Base-by-base conservation (phyloP, 2,329 filamentous ascomycete genomes). In the Metarhizium anisopliae region DNA sequence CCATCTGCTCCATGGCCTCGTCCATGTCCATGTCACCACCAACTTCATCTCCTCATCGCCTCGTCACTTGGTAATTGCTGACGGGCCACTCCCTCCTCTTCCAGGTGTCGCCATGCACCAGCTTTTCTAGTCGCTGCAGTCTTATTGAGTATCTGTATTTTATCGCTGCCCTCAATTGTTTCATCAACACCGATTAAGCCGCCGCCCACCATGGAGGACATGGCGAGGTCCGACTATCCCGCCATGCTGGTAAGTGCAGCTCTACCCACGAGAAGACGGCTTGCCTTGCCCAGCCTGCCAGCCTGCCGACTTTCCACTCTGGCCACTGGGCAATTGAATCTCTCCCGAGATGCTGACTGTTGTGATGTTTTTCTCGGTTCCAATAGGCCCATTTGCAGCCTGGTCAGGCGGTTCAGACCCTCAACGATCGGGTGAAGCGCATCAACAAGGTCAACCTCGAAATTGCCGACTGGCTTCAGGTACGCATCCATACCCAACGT, bases 391-490 rank as follows among this genome's bases (percentile, higher is more conserved):
- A 83, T 66, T 80, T 99, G 65, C 84, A 89, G 71, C 93, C 94
- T 30, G 75, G 75, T 63, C 90, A 94, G 75, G 92, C 94, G 58
- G 89, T 91, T 43, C 80, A 83, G 55, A 82, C 90, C 58, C 82
- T 97, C 65, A 88, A 86, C 71, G 92, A 96, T 64, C 89, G 94
- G 66, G 83, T 97, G 64, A 89, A 88, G 72, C 83, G 90, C 72
- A 93, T 97, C 68, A 83, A 82, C 65, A 90, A 86, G 71, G 76
- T 95, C 74, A 96, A 99, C 72, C 74, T 78, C 63, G 90, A 96
- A 69, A 90, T 99, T 66, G 93, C 93, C 70, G 93, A 97, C 74
- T 99, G 93, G 90, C 81, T 99, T 59, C 88, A 93, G 86, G 92
- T 96, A 84, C 72, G 74, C 59, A 52, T 18, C 7, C 36, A 30